phyloP scores from a whole-genome alignment of 768 basidiomycete genomes.

The Xerocomellus intermedius region DNA sequence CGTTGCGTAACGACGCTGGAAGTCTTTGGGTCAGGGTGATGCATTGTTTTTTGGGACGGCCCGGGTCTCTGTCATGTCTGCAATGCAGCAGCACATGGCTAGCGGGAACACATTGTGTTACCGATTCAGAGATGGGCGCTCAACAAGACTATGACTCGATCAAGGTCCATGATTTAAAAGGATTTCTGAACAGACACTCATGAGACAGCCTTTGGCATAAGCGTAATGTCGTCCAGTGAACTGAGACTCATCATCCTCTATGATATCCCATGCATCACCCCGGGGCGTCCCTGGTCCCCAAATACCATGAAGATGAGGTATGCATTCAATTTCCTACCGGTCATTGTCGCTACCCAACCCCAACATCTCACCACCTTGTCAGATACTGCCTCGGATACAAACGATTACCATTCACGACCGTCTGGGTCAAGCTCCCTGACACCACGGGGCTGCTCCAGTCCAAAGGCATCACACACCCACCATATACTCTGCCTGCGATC shows the following conservation, averaged over 20 bases:
- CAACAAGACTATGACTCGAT: no score
- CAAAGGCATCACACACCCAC: slow-evolving; percentile 23
- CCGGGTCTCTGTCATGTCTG: no score
- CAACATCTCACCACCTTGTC: background rate
- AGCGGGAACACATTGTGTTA: background rate
- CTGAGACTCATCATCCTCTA: slow-evolving; percentile 33
- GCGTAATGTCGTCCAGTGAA: slow-evolving; percentile 7
- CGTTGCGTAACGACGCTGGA: background rate
- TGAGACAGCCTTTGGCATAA: no score
- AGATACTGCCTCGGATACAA: slow-evolving; percentile 20
- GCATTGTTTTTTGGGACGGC: no score
- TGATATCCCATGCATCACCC: slow-evolving; percentile 33
- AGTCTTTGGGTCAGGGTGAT: no score
- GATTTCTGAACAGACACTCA: no score
- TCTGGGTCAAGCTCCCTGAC: slow-evolving; percentile 41
- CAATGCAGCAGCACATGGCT: no score
- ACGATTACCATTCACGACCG: slow-evolving; percentile 9
- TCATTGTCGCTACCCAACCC: background rate
- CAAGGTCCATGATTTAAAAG: no score
- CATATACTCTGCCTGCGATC: slow-evolving; percentile 50
- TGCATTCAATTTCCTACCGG: no score
- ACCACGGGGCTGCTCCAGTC: slow-evolving; percentile 34
- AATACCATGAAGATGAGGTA: slow-evolving; percentile 27
- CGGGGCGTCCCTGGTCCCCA: slow-evolving; percentile 37
- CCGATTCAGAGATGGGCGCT: background rate